A percentile compares a stretch with the other conserved stretches of the same genome.
These are phyloP conservation scores for Cryptococcus jaspeensis DNA, from an alignment of 1,284 basidiomycete genomes.

Conservation along the genomic window DNA sequence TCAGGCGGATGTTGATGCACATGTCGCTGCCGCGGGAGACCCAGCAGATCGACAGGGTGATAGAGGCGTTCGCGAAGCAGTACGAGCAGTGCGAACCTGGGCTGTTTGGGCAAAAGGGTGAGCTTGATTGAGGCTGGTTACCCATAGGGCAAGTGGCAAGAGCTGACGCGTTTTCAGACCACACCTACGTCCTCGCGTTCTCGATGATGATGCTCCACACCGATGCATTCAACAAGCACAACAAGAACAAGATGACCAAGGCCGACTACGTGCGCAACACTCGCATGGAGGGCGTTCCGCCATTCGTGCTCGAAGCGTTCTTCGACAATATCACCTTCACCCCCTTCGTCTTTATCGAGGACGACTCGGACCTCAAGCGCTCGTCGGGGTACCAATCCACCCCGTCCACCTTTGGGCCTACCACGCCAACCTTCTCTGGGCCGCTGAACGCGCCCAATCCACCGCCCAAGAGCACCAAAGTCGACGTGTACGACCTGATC, in stretches of 20 bases:
- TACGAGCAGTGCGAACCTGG: conserved; percentile 83
- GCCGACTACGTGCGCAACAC: conserved; percentile 90
- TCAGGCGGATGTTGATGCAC: conserved; percentile 88
- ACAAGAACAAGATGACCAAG: conserved; percentile 97
- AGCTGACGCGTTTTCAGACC: conserved; percentile 59
- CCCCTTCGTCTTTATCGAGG: conserved; percentile 94
- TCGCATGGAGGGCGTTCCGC: conserved; percentile 75
- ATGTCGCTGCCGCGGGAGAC: conserved; percentile 90
- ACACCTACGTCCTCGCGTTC: conserved; percentile 95
- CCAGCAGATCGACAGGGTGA: conserved; percentile 96
- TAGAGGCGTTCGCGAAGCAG: conserved; percentile 87
- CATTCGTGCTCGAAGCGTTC: conserved; percentile 85
- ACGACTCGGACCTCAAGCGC: conserved; percentile 66
- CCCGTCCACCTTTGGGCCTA: conserved; percentile 49
- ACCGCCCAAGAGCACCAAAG: conserved; percentile 60
- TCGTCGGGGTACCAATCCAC: conserved; percentile 56
- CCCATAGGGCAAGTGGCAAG: neutral
- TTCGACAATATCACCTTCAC: conserved; percentile 95
- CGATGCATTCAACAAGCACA: conserved; percentile 95
- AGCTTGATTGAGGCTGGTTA: conserved; percentile 23
- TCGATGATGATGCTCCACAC: conserved; percentile 99
- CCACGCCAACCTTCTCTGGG: conserved; percentile 17
- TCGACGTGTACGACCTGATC: conserved; percentile 92
- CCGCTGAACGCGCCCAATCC: conserved; percentile 9
- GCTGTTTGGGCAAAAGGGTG: conserved; percentile 75